Evolutionary conservation across 2,329 filamentous ascomycete genomes (phyloP).

Genomic region (Fusarium mundagurra): DNA sequence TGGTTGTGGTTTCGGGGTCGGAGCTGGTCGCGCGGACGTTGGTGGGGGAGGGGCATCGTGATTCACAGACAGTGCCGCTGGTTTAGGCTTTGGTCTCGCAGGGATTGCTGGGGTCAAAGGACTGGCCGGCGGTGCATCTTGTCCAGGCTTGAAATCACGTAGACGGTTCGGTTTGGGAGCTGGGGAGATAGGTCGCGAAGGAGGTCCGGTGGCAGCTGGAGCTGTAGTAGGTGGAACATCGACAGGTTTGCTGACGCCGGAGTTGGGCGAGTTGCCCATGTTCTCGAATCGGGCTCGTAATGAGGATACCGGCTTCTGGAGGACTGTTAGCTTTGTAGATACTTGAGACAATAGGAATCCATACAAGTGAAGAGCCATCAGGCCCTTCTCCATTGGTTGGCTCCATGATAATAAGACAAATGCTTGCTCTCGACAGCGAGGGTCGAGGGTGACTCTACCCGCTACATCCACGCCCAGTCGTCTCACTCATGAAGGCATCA

Average conservation of each 20-base stretch:
- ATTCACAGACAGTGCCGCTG: constrained; percentile 28
- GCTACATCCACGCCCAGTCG: constrained; percentile 49
- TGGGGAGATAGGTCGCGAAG: constrained; percentile 50
- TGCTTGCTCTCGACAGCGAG: constrained; percentile 44
- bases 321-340: constrained; percentile 38
- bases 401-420: constrained; percentile 45
- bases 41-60: constrained; percentile 39
- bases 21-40: constrained; percentile 40
- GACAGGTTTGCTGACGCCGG: constrained; percentile 33
- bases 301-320: constrained; percentile 82
- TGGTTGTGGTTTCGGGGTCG: constrained; percentile 37
- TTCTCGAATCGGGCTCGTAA: constrained; percentile 85
- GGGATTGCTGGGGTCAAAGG: constrained; percentile 47
- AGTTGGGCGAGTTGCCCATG: constrained; percentile 54
- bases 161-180: constrained; percentile 56
- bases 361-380: constrained; percentile 80
- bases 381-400: constrained; percentile 62
- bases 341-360: constrained; percentile 43
- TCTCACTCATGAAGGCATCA: constrained; percentile 45
- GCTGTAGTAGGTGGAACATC: constrained; percentile 36
- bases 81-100: constrained; percentile 45
- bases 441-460: constrained; percentile 47
- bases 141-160: constrained; percentile 52
- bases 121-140: constrained; percentile 48
- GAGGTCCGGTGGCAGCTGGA: constrained; percentile 38